Evolutionary conservation across 148 eudicot species (phyloP).

Genomic region (Diospyros kaki): DNA sequence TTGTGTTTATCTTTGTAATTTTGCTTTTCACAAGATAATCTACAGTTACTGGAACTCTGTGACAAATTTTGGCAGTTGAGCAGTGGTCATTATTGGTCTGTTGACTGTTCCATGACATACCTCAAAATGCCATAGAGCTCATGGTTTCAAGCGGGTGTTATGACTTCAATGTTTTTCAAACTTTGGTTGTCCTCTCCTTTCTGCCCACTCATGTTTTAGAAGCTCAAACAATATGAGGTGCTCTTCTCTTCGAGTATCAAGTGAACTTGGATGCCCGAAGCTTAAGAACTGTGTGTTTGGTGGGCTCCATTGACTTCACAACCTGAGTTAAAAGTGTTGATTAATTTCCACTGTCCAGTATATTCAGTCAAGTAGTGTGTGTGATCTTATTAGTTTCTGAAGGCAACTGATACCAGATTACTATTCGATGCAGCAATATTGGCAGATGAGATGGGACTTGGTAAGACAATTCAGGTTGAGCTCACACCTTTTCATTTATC

Average conservation of each 20-base stretch:
- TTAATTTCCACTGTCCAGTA: background rate
- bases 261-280: too few species aligned
- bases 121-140: background rate
- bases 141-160: background rate
- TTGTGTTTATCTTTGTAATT: background rate
- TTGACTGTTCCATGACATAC: too few species aligned
- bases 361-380: background rate
- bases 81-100: background rate
- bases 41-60: background rate
- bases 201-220: background rate
- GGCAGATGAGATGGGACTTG: slow-evolving; percentile 99
- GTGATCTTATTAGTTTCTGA: background rate
- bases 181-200: background rate
- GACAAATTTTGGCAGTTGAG: background rate
- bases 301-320: background rate
- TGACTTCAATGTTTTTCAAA: background rate
- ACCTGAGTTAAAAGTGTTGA: background rate
- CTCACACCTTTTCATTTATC: background rate
- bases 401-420: slow-evolving; percentile 9
- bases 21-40: background rate
- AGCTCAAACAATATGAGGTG: too few species aligned
- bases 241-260: too few species aligned
- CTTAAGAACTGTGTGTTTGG: background rate
- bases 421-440: slow-evolving; percentile 70
- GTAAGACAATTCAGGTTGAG: slow-evolving; percentile 90